Evolutionary conservation across 768 basidiomycete genomes (phyloP).

Genomic region (Roridomyces roridus): DNA sequence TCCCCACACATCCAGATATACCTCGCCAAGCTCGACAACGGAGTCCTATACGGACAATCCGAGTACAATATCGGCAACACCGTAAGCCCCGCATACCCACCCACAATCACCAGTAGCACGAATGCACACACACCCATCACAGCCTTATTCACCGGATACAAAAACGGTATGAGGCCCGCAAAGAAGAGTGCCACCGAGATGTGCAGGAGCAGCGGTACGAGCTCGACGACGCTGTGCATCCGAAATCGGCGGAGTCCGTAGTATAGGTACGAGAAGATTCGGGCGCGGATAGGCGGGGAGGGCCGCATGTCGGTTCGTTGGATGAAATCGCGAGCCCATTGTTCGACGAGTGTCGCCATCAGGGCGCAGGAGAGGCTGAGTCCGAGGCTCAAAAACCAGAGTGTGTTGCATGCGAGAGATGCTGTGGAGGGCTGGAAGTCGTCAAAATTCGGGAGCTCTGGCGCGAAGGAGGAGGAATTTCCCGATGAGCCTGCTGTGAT

Average conservation of each 20-base stretch:
- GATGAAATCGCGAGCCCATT: not conserved
- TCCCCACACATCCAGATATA: too few relatives aligned
- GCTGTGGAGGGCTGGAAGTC: too few relatives aligned
- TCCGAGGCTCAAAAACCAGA: not conserved
- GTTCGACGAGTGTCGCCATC: too few relatives aligned
- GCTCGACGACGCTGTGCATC: not conserved
- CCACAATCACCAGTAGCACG: not conserved
- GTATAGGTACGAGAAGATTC: constrained; percentile 2
- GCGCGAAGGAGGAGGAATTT: too few relatives aligned
- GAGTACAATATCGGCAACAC: constrained; percentile 2
- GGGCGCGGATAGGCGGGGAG: not conserved
- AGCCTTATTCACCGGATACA: not conserved
- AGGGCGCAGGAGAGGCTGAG: not conserved
- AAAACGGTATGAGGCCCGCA: not conserved
- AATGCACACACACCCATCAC: not conserved
- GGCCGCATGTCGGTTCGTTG: not conserved
- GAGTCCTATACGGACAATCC: constrained; percentile 2
- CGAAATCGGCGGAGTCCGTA: not conserved
- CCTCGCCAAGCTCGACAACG: not conserved
- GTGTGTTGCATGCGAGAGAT: too few relatives aligned
- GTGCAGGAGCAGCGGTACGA: not conserved
- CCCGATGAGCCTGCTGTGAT: too few relatives aligned
- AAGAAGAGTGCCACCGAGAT: not conserved
- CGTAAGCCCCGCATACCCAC: not conserved
- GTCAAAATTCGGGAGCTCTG: too few relatives aligned